These are phyloP conservation scores for Sporobolomyces phaffii DNA, from an alignment of 768 basidiomycete species.

Conservation along the genomic window DNA sequence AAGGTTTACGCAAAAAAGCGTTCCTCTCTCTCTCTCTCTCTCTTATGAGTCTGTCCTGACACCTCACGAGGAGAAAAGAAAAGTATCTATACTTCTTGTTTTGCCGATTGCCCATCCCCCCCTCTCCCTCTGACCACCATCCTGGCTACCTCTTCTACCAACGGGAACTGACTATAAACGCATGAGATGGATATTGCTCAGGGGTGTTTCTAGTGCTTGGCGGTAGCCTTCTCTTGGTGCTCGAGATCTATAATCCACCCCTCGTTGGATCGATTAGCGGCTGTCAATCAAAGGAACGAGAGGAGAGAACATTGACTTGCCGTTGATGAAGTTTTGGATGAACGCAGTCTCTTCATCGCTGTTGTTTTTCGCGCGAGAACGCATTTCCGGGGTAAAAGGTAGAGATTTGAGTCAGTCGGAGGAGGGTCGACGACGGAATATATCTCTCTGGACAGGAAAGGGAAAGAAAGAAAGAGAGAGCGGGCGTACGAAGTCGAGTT, in stretches of 20 bases:
- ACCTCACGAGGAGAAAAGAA: no score
- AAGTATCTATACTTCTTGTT: no score
- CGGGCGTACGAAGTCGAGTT: conserved; percentile 15
- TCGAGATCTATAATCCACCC: conserved; percentile 15
- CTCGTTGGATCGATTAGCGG: fast-evolving
- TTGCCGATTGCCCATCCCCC: no score
- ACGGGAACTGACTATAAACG: no score
- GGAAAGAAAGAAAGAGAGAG: not conserved
- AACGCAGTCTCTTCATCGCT: conserved; percentile 31
- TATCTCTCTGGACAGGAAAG: not conserved
- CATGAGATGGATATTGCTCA: not conserved
- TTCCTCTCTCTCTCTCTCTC: not conserved
- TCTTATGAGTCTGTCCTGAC: no score
- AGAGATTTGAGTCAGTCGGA: no score
- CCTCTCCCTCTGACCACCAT: no score
- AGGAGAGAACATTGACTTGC: not conserved
- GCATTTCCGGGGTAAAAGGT: no score
- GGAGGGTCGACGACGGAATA: no score
- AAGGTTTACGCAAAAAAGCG: not conserved
- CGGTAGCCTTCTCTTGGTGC: conserved; percentile 27
- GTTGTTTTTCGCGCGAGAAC: no score
- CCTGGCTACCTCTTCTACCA: no score
- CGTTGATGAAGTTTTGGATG: conserved; percentile 35
- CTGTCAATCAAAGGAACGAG: not conserved
- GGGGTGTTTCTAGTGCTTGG: conserved; percentile 9